Base-by-base conservation (phyloP, 2,329 filamentous ascomycete genomes). In the Colletotrichum tropicale region DNA sequence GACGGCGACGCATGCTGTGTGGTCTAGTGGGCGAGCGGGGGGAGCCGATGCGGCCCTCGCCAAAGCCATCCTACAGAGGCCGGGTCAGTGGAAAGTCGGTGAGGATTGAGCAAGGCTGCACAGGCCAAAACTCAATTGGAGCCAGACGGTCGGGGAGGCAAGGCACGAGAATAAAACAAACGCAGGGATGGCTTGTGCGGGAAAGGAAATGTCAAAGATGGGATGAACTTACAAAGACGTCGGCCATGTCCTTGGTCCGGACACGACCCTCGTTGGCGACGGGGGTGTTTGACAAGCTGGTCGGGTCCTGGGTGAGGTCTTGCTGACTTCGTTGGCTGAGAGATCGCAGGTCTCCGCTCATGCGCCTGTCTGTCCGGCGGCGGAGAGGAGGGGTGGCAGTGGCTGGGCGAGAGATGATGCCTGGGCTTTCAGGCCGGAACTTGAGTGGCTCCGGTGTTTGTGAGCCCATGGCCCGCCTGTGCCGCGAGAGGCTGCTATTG, bases 1-100 rank as follows among this genome's bases (percentile, higher is more conserved):
- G 97, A 83, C 96, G 95, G 83, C 96, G 96, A 81, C 96, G 96
- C 91, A 99, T 94, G 88, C 96, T 98, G 82, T 96, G 95, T 81
- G 97, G 96, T 85, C 96, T 93, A 80, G 95, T 98, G 71, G 97
- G 97, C 81, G 97, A 98, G 81, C 94, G 93, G 82, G 96, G 96
- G 83, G 96, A 98, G 83, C 93, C 93, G 83, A 94, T 91, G 82
- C 91, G 95, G 86, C 94, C 95, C 87, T 98, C 95, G 87, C 96
- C 96, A 88, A 93, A 96, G 87, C 95, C 96, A 91, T 98, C 96
- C 96, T 98, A 88, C n/a, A 21, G 56, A 48, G 64, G 77, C 80
- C 67, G 79, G 69, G 60, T 62, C 58, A 68, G 75, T 76, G 61
- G 77, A 58, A 56, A 71, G 70, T 60, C 55, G 65, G 67, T 67